Conservation (phyloP, 768 basidiomycete genomes). For the Termitomyces sp. region DNA sequence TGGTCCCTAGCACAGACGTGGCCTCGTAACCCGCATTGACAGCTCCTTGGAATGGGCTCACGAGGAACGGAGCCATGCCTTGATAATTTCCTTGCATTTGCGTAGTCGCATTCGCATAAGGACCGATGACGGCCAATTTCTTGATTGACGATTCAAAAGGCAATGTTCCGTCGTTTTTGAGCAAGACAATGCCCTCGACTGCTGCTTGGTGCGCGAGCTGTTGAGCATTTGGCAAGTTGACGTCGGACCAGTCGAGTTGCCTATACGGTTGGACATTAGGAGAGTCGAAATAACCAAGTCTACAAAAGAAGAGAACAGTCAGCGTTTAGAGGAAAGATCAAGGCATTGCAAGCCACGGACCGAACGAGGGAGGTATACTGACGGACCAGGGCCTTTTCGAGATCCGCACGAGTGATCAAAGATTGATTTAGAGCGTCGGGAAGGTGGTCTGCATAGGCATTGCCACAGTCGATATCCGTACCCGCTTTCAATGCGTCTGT, state of each 20-base stretch:
- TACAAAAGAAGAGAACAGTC: slow-evolving; percentile 13
- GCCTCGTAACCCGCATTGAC: slow-evolving; percentile 40
- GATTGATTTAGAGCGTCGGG: slow-evolving; percentile 42
- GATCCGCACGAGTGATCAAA: slow-evolving; percentile 36
- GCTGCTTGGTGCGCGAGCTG: slow-evolving; percentile 46
- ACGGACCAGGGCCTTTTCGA: slow-evolving; percentile 36
- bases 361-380: slow-evolving; percentile 50
- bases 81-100: slow-evolving; percentile 56
- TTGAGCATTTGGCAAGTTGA: slow-evolving; percentile 42
- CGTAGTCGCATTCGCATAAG: slow-evolving; percentile 49
- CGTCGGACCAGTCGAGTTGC: slow-evolving; percentile 39
- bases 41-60: slow-evolving; percentile 47
- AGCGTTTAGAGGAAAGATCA: background rate
- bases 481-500: slow-evolving; percentile 47
- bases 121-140: slow-evolving; percentile 54
- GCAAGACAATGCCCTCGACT: slow-evolving; percentile 47
- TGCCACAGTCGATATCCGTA: slow-evolving; percentile 52
- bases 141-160: slow-evolving; percentile 41
- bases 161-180: slow-evolving; percentile 60
- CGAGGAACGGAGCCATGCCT: slow-evolving; percentile 49
- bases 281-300: slow-evolving; percentile 55
- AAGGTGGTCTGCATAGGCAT: slow-evolving; percentile 37
- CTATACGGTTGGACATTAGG: slow-evolving; percentile 44
- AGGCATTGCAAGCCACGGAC: slow-evolving; percentile 21
- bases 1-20: slow-evolving; percentile 37